Percentiles rank a stretch among this genome's conserved stretches.
Conservation (phyloP, 805 yeast species). For the Martiniozyma abietophila region DNA sequence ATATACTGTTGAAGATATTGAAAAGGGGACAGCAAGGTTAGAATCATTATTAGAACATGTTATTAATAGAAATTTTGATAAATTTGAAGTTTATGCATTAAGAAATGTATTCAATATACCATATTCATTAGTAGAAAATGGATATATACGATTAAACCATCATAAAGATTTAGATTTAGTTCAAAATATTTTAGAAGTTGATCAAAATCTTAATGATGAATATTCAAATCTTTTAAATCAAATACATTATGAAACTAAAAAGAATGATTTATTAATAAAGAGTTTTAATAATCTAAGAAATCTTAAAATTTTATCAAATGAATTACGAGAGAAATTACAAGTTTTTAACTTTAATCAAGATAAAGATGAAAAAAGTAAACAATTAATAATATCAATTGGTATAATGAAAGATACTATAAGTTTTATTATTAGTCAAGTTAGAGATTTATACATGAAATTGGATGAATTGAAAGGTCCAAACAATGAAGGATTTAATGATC, state of each 20-base stretch:
- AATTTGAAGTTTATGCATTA: conserved; percentile 71
- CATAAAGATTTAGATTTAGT: conserved; percentile 43
- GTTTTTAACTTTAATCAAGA: conserved; percentile 9
- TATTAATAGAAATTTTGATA: conserved; percentile 77
- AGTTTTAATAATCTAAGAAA: conserved; percentile 32
- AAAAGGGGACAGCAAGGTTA: conserved; percentile 69
- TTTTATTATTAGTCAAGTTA: conserved; percentile 20
- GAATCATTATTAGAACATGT: conserved; percentile 68
- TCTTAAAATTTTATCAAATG: conserved; percentile 25
- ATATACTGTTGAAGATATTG: conserved; percentile 39
- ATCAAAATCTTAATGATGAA: conserved; percentile 15
- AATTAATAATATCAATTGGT: conserved; percentile 12
- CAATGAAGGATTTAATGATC: conserved; percentile 8
- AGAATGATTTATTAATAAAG: conserved; percentile 32
- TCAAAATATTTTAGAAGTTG: conserved; percentile 13
- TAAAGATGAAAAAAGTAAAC: not conserved
- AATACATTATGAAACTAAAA: conserved; percentile 34
- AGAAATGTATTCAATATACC: conserved; percentile 73
- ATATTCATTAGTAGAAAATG: conserved; percentile 48
- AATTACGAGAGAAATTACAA: conserved; percentile 10
- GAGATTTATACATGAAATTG: conserved; percentile 15
- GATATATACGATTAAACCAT: conserved; percentile 60
- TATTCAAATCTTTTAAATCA: conserved; percentile 26
- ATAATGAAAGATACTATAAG: conserved; percentile 22
- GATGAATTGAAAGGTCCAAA: conserved; percentile 8